Conservation (phyloP, 768 basidiomycete genomes). For the Tulasnella sp. region DNA sequence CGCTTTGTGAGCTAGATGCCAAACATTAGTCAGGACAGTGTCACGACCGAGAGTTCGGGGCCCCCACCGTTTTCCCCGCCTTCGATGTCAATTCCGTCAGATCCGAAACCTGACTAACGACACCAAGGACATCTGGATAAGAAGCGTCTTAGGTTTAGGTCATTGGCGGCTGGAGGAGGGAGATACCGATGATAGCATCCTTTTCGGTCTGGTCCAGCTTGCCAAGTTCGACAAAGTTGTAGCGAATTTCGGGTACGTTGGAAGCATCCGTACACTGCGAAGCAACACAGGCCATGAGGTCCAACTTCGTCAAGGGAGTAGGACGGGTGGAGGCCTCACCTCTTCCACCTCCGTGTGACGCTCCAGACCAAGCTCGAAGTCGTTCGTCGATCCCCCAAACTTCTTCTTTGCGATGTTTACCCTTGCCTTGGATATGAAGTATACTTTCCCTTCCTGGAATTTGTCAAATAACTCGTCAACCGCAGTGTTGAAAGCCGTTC, state of each 20-base stretch:
- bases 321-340: constrained; percentile 44
- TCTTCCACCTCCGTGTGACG: constrained; percentile 80
- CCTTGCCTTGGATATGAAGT: constrained; percentile 82
- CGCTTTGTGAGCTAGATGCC: constrained; percentile 70
- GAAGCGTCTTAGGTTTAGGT: neutral
- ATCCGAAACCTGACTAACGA: constrained; percentile 75
- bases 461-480: constrained; percentile 81
- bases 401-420: constrained; percentile 97
- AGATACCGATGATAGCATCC: constrained; percentile 70
- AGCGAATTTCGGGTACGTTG: constrained; percentile 77
- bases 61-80: constrained; percentile 58
- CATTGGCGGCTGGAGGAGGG: neutral
- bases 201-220: constrained; percentile 62
- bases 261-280: constrained; percentile 71
- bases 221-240: constrained; percentile 68
- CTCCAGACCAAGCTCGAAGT: constrained; percentile 90
- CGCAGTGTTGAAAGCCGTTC: constrained; percentile 82
- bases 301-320: neutral
- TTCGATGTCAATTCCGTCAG: constrained; percentile 71
- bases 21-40: neutral
- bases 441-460: constrained; percentile 88
- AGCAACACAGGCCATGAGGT: neutral
- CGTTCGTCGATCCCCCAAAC: constrained; percentile 83
- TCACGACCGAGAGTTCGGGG: neutral
- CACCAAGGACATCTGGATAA: constrained; percentile 72